These are phyloP conservation scores for Saturnispora dispora DNA, from an alignment of 805 yeast genomes.

Conservation along the genomic window DNA sequence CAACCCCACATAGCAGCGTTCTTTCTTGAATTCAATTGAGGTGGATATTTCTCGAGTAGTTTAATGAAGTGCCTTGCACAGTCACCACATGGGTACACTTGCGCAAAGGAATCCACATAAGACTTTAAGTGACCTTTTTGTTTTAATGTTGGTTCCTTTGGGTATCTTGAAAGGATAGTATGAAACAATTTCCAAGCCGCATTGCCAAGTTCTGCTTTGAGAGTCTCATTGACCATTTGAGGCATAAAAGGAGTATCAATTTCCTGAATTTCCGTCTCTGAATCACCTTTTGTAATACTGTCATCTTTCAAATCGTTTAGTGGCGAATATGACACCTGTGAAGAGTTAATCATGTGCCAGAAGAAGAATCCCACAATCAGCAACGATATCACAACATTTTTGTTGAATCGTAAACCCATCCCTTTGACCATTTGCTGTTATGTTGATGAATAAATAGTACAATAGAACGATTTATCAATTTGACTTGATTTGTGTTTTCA, in stretches of 20 bases:
- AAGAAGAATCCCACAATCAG: not conserved
- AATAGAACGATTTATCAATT: not conserved
- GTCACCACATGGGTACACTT: conserved; percentile 95
- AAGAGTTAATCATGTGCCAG: conserved; percentile 2
- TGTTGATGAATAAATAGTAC: not conserved
- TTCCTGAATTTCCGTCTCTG: not conserved
- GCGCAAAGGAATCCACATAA: conserved; percentile 70
- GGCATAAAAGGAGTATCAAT: conserved; percentile 61
- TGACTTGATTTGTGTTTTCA: not conserved
- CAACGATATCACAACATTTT: not conserved
- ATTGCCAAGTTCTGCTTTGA: conserved; percentile 70
- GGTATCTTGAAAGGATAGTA: conserved; percentile 86
- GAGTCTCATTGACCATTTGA: conserved; percentile 71
- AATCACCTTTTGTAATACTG: not conserved
- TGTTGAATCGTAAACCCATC: not conserved
- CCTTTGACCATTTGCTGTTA: not conserved
- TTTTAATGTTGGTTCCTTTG: conserved; percentile 61
- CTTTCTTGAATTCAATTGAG: conserved; percentile 67
- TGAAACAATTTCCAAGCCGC: conserved; percentile 91
- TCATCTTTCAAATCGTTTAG: not conserved
- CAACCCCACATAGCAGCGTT: conserved; percentile 96
- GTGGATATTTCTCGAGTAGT: conserved; percentile 65
- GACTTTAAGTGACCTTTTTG: conserved; percentile 55
- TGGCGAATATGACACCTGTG: not conserved
- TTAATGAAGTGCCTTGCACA: conserved; percentile 87